Base-by-base conservation (phyloP, 2,329 filamentous ascomycete genomes). In the Coniochaeta sp. region DNA sequence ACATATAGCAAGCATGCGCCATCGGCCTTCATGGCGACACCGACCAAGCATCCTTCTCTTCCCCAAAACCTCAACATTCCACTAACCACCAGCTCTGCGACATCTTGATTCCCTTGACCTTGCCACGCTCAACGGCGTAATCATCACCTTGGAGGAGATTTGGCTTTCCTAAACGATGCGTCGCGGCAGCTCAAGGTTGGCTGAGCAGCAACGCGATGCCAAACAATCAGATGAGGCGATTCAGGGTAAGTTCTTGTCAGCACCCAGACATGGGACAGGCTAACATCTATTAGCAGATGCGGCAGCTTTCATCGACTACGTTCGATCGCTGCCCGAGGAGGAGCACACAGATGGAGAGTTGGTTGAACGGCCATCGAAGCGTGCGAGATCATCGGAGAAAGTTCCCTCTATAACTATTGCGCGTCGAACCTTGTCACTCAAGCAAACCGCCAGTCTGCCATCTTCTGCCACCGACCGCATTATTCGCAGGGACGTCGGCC, bases 321-420 rank as follows among this genome's bases (percentile, higher is more conserved):
- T 51, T 35, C 27, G 18, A 20, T 40, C n/a, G 13, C 28, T 48
- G 33, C 42, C 32, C 24, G 12, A 13, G 42, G 48, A 30, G 26
- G 45, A 52, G 24, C 51, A 45, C 2, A 5, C 28, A 16, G 30
- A 28, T 8, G 30, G 45, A n/a, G 46, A 53, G 8, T 9, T n/a
- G 4, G 16, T 31, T 8, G 42, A 51, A 14, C 57, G 48, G 5
- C 55, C 58, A 6, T 22, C 49, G 9, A 62, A 62, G 52, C 59
- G 60, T 7, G 35, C 22, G 59, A 52, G 32, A 53, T 51, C 10
- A 14, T 35, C 3, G 33, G 20, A 30, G 22, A 12, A 14, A 28
- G 28, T 13, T 20, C 50, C 52, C 24, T 51, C 56, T 1, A 52
- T 61, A 22, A 56, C 53, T 20, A 47, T 62, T 24, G 58, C 52